phyloP scores from a whole-genome alignment of 1,139 yeast genomes.

The Blastobotrys apis region DNA sequence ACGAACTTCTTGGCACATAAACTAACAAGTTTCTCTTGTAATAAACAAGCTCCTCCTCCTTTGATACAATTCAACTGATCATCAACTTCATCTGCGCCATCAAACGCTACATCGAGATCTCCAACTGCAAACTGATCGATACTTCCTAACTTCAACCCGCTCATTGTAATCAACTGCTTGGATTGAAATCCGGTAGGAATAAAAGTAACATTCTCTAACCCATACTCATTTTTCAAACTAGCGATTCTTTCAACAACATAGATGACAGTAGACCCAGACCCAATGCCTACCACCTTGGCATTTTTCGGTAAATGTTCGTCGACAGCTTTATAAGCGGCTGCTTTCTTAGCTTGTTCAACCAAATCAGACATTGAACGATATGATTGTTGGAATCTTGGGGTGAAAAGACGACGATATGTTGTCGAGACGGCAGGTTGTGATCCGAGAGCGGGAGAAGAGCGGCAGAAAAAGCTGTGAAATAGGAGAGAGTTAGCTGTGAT shows the following conservation, averaged over 20 bases:
- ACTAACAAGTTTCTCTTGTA: slow-evolving; percentile 95
- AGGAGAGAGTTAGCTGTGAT: slow-evolving; percentile 9
- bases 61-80: slow-evolving; percentile 75
- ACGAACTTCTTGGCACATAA: slow-evolving; percentile 70
- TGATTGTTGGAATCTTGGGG: neutral
- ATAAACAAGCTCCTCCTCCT: slow-evolving; percentile 98
- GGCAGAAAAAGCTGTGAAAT: slow-evolving; percentile 14
- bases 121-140: slow-evolving; percentile 69
- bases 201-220: slow-evolving; percentile 41
- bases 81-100: slow-evolving; percentile 98
- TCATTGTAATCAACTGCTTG: slow-evolving; percentile 74
- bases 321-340: slow-evolving; percentile 89
- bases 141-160: slow-evolving; percentile 72
- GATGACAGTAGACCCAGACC: slow-evolving; percentile 95
- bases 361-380: no score
- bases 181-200: slow-evolving; percentile 98
- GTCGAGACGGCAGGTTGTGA: slow-evolving; percentile 12
- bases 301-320: slow-evolving; percentile 73
- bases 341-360: slow-evolving; percentile 65
- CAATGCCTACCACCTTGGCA: slow-evolving; percentile 83
- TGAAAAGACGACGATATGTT: neutral
- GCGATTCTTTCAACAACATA: slow-evolving; percentile 94
- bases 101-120: slow-evolving; percentile 84
- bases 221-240: slow-evolving; percentile 49
- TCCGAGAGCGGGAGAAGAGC: slow-evolving; percentile 20